phyloP scores from a whole-genome alignment of 75 land plant genomes.

The Cryptomeria japonica region DNA sequence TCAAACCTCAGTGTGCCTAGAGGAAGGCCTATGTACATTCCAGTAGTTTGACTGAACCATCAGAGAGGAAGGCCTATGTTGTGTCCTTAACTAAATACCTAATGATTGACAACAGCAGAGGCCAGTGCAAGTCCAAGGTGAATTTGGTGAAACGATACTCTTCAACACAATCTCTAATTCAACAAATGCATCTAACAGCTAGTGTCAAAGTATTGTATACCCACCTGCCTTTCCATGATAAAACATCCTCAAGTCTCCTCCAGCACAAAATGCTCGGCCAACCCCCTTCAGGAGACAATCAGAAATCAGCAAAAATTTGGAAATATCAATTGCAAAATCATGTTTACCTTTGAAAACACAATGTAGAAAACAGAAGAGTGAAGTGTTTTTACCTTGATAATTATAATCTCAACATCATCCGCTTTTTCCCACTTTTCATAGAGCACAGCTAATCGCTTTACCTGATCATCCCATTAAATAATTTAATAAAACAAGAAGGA shows the following conservation, averaged over 20 bases:
- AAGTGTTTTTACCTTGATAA: conserved; percentile 66
- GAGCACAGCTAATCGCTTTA: conserved; percentile 49
- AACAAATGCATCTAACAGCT: neutral
- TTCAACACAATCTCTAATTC: neutral
- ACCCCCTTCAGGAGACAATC: conserved; percentile 43
- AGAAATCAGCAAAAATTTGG: neutral
- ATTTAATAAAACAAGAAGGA: neutral
- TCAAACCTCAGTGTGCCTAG: neutral
- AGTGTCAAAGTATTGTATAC: neutral
- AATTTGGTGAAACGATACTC: neutral
- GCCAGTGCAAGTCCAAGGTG: neutral
- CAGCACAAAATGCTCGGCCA: conserved; percentile 91
- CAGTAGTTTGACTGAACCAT: neutral
- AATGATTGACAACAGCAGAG: neutral
- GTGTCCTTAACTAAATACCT: neutral
- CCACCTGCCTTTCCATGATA: conserved; percentile 46
- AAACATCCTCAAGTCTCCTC: conserved; percentile 94
- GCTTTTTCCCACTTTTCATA: conserved; percentile 86
- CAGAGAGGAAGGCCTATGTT: neutral
- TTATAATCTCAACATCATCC: conserved; percentile 56
- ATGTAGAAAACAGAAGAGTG: neutral
- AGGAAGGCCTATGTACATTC: neutral
- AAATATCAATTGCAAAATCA: neutral
- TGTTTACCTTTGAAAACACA: neutral
- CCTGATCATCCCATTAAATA: conserved; percentile 27